Evolutionary conservation across 163 green algal species (phyloP).

Genomic region (Prototheca cutis): DNA sequence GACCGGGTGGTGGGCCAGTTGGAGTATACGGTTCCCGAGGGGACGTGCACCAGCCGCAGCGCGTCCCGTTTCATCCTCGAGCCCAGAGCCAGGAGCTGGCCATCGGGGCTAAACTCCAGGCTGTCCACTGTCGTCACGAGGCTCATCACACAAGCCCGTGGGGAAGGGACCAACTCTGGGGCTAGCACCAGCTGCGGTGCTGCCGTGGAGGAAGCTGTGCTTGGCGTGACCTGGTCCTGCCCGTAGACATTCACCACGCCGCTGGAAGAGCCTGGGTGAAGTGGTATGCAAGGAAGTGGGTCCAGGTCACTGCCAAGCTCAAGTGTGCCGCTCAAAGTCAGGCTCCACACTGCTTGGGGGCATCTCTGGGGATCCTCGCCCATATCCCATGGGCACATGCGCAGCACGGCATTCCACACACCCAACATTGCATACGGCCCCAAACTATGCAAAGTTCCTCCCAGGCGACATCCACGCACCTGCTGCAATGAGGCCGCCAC

Average conservation of each 20-base stretch:
- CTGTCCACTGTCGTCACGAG: slow-evolving; percentile 76
- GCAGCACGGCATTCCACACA: no score
- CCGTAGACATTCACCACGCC: slow-evolving; percentile 79
- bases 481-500: slow-evolving; percentile 48
- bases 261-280: slow-evolving; percentile 35
- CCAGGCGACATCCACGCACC: slow-evolving; percentile 4
- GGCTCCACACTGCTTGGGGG: no score
- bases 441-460: no score
- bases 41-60: slow-evolving; percentile 81
- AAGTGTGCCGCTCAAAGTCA: no score
- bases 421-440: no score
- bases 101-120: slow-evolving; percentile 75
- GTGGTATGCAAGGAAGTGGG: neutral
- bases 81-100: slow-evolving; percentile 68
- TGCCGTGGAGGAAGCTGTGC: no score
- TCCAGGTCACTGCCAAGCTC: no score
- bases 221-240: slow-evolving; percentile 2
- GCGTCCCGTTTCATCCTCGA: slow-evolving; percentile 76
- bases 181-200: no score
- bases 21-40: slow-evolving; percentile 66
- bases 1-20: slow-evolving; percentile 85
- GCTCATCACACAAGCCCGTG: no score
- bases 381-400: no score
- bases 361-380: no score
- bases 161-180: no score